phyloP scores from a whole-genome alignment of 2,329 filamentous ascomycete species.

The Botryotinia convoluta region DNA sequence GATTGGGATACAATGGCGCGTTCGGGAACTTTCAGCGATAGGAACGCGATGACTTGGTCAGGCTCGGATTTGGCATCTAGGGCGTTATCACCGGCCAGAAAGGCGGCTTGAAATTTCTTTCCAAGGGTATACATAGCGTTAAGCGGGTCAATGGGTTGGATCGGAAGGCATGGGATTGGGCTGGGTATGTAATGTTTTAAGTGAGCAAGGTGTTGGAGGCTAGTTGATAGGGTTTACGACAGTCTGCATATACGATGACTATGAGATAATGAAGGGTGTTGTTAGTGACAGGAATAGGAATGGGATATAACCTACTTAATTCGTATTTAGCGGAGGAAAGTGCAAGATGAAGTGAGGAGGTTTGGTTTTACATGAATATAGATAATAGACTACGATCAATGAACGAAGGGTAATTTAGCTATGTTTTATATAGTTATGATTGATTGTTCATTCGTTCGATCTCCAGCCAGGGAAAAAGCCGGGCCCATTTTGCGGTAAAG shows the following conservation, averaged over 20 bases:
- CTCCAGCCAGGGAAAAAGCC: neutral
- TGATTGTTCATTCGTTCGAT: neutral
- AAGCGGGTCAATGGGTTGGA: neutral
- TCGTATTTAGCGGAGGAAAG: neutral
- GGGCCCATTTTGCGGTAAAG: neutral
- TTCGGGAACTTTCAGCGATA: slow-evolving; percentile 24
- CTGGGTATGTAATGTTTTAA: neutral
- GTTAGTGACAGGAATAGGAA: neutral
- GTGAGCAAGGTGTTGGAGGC: neutral
- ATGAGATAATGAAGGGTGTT: neutral
- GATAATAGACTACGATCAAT: neutral
- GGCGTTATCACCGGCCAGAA: slow-evolving; percentile 13
- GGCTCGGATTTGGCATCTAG: slow-evolving; percentile 21
- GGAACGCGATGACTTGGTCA: slow-evolving; percentile 19
- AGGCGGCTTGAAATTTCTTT: slow-evolving; percentile 8
- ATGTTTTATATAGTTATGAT: neutral
- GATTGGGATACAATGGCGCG: slow-evolving; percentile 37
- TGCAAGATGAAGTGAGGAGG: neutral
- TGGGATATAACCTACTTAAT: neutral
- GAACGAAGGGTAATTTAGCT: neutral
- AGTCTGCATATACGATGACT: neutral
- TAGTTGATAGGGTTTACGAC: neutral
- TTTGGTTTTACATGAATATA: neutral
- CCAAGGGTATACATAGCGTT: neutral
- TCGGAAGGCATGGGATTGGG: neutral